Evolutionary conservation across 352 stramenopile species (phyloP), one percentile per base, ranked within the genome.

Genomic region (Saprolegnia diclina): DNA sequence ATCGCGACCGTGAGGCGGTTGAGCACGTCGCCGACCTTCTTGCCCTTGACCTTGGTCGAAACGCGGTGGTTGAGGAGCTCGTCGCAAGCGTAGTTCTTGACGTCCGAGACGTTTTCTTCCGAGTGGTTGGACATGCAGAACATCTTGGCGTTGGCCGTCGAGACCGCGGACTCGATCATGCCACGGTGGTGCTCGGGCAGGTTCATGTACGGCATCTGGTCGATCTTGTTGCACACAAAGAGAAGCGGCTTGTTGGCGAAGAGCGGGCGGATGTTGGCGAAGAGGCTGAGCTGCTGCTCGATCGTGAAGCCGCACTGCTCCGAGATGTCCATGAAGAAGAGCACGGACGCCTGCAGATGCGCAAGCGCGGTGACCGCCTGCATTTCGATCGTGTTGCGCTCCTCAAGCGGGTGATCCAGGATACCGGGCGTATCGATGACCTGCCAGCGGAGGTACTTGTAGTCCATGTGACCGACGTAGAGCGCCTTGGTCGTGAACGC

Each of bases 331-430:
- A 99, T 92, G 80, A 99, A 99, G 82, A 99, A 99, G 59, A 99
- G 81, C 21, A 99, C 96, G 64, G 95, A 98, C 73, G 96, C 98
- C 73, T 98, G 97, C 75, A 99, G 89, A 78, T 99, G 97, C 6
- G 97, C 97, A 13, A 99, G 82, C 42, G 97, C 97, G 64, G 97
- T 99, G 65, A 99, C 97, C 53, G 97, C 96, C 83, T 99, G 97
- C 97, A 99, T 99, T 73, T 99, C 97, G 81, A 99, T 99, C 42
- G 97, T 99, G 84, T 99, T 99, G 42, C 97, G 87, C 75, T 99
- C 91, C 76, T 99, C 97, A 10, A 99, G 85, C n/a, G 97, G 77
- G 79, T 99, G 96, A 82, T 99, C 97, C 42, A 99, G 80, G 74
- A 99, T 99, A 73, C 97, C 97, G 14, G 97, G 97, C 35, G 97